phyloP scores from a whole-genome alignment of 441 rosid species.

The Adansonia rubrostipa region DNA sequence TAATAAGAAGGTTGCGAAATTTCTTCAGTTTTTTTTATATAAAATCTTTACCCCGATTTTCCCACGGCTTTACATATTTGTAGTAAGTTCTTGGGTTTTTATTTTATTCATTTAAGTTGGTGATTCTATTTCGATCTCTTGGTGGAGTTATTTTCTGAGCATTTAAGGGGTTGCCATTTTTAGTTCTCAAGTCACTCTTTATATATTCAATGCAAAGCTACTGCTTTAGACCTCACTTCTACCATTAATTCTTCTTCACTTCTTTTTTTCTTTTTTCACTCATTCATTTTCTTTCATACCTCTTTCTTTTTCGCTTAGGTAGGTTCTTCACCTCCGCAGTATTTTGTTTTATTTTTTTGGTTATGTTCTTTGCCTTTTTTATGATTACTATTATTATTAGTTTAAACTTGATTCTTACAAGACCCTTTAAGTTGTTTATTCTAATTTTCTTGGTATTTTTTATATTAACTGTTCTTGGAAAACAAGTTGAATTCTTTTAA shows the following conservation, averaged over 20 bases:
- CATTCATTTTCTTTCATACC: not conserved
- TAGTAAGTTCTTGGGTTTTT: not conserved
- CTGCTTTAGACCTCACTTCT: constrained; percentile 17
- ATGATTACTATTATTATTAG: not conserved
- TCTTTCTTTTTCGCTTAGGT: not conserved
- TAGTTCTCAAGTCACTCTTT: constrained; percentile 5
- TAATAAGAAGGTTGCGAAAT: not conserved
- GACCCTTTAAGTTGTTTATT: not conserved
- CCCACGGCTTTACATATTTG: not conserved
- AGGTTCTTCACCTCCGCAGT: not conserved
- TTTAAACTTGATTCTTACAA: not conserved
- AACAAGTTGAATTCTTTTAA: not conserved
- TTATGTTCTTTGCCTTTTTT: not conserved
- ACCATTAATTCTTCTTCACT: not conserved
- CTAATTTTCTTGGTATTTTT: not conserved
- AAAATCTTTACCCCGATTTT: not conserved
- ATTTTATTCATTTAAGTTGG: constrained; percentile 2
- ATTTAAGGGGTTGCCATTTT: not conserved
- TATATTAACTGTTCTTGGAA: not conserved
- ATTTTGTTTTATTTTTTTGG: not conserved
- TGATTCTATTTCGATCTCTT: not conserved
- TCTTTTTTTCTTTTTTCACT: not conserved
- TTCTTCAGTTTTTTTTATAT: not conserved
- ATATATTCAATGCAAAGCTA: not conserved
- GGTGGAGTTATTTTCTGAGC: not conserved